Base-by-base conservation (phyloP, 1,139 yeast genomes). In the Ogataea hybrid region DNA sequence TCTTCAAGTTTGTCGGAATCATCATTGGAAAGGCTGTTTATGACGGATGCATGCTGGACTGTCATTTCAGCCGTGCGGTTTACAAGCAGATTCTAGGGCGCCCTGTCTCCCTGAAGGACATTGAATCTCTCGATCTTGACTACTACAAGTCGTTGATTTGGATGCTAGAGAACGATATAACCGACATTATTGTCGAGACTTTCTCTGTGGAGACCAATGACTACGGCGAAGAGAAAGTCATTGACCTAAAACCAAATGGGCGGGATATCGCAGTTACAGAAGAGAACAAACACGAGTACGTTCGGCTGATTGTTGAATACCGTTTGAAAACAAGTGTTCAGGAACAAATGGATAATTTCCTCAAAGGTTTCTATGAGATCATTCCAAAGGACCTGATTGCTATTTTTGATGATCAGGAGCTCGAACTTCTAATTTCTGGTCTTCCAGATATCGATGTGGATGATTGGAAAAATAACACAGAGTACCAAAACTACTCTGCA, bases 101-200 rank as follows among this genome's bases (percentile, higher is more conserved):
- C 47, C 75, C 85, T 1, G 96, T 90, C 5, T 78, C 95, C 0
- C 73, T 94, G 54, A 88, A 87, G 56, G 99, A 94, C 59, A 85
- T 94, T 92, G 98, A 92, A 62, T 85, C 94, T 0, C 70, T 94
- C 51, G 99, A 94, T 63, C 72, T 89, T 46, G 97, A 89, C 49
- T 94, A 92, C 61, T 89, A 84, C 68, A 90, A 90, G 63, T 87
- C 96, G 2, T 68, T 94, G 57, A 76, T 84, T 58, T 94, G 99
- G 99, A 94, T 94, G 86, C 69, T 94, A 44, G 96, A 92, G 54
- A 92, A 94, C 65, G 97, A 84, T 63, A 92, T 94, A 43, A 94
- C 98, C 0, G 98, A 90, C 63, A 84, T 94, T 27, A 87, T 94
- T 42, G 90, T 92, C n/a, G 98, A 94, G 62, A 90, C 95, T 14